A percentile compares a stretch with the other conserved stretches of the same genome.
These are phyloP conservation scores for Cytidiella melzeri DNA, from an alignment of 768 basidiomycete genomes.

Conservation along the genomic window DNA sequence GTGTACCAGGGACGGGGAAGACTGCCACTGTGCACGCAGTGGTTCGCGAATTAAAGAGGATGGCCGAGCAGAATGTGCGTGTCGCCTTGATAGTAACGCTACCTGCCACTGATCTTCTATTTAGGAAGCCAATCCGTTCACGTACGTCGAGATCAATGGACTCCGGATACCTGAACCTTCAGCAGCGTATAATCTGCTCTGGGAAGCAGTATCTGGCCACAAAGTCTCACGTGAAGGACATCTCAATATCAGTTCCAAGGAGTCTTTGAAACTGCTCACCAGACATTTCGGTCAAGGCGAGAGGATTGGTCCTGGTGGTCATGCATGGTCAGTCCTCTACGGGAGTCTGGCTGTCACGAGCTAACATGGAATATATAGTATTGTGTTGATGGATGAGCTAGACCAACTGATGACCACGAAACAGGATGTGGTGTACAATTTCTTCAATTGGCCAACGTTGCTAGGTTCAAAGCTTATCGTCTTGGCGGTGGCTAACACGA, in stretches of 20 bases:
- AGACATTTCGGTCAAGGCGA: constrained; percentile 67
- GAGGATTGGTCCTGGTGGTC: constrained; percentile 66
- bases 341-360: too few species aligned
- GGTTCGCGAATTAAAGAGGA: constrained; percentile 80
- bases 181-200: constrained; percentile 88
- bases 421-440: constrained; percentile 98
- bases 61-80: constrained; percentile 72
- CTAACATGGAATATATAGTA: constrained; percentile 52
- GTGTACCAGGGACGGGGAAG: constrained; percentile 98
- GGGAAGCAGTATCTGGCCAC: constrained; percentile 88
- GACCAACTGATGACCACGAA: constrained; percentile 95
- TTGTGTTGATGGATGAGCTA: constrained; percentile 97
- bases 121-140: constrained; percentile 93
- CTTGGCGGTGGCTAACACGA: constrained; percentile 95
- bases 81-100: too few species aligned
- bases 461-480: constrained; percentile 86
- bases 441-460: constrained; percentile 99
- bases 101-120: too few species aligned
- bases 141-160: constrained; percentile 97
- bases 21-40: constrained; percentile 96
- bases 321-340: constrained; percentile 76
- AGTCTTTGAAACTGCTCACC: constrained; percentile 74
- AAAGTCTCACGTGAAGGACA: constrained; percentile 57
- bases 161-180: constrained; percentile 87
- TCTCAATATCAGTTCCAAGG: constrained; percentile 66